Evolutionary conservation across 768 basidiomycete species (phyloP), one percentile per base, ranked within the genome.

Genomic region (Mycena rebaudengoi): DNA sequence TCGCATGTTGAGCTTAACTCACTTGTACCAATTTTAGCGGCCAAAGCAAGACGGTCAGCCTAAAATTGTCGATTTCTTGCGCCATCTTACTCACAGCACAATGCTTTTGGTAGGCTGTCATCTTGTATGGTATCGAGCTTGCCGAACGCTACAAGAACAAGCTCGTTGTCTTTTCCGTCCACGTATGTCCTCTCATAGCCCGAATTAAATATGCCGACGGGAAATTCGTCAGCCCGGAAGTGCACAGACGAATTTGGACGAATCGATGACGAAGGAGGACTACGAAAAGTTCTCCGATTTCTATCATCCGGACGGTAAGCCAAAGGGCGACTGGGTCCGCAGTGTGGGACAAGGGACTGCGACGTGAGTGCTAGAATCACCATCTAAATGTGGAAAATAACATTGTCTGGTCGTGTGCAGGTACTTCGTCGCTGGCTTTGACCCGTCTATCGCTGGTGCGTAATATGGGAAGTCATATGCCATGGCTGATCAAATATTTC

Each of bases 41-140:
- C 1, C 57, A 59, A 49, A 59, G 57, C 57, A 59, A 59, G 46
- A 40, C 57, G 48, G 57, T 59, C 23, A 25, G 46, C n/a, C n/a
- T n/a, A n/a, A n/a, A n/a, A n/a, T 28, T 29, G 14, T 21, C 2
- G 18, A 12, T 18, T 4, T 21, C n/a, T 20, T 40, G 18, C n/a
- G n/a, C 13, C n/a, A 18, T 16, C 40, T 13, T 37, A 3, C 28
- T 50, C 35, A 18, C 39, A 26, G 1, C 14, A n/a, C 20, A n/a
- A 26, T 0, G 13, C 37, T 23, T 13, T 48, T 14, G 29, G 11
- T 50, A 59, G 57, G 57, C 57, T 21, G 57, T 59, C 28, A 59
- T 49, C 29, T 40, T 59, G 46, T n/a, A 41, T 26, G 57, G 57
- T 18, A 39, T 50, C 21, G 57, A 40, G 39, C 57, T 59, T 23